A percentile compares a stretch with the other conserved stretches of the same genome.
phyloP scores from a whole-genome alignment of 352 stramenopile species.

The Phytophthora cryptogea region DNA sequence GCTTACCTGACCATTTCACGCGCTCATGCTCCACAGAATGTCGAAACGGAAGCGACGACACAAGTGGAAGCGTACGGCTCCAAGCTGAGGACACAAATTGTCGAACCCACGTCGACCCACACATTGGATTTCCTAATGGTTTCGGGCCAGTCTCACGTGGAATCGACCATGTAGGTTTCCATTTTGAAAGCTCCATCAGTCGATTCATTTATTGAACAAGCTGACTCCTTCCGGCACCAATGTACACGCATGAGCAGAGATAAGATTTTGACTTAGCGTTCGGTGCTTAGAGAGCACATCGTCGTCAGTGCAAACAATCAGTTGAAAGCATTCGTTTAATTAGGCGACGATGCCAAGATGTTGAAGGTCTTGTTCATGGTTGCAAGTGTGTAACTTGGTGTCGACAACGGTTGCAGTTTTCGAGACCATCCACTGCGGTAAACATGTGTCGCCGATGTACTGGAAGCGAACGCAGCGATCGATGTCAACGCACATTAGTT shows the following conservation, averaged over 20 bases:
- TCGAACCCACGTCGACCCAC: constrained; percentile 27
- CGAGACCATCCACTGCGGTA: neutral
- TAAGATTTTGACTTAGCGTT: neutral
- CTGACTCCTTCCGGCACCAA: constrained; percentile 16
- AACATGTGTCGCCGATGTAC: neutral
- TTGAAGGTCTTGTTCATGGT: neutral
- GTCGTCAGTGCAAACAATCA: neutral
- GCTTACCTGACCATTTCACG: neutral
- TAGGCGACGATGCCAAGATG: constrained; percentile 8
- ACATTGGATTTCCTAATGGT: constrained; percentile 25
- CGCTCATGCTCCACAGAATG: constrained; percentile 15
- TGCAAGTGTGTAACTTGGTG: constrained; percentile 5
- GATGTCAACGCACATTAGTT: constrained; percentile 34
- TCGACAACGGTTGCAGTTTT: neutral
- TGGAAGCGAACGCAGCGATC: constrained; percentile 6
- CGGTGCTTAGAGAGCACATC: constrained; percentile 7
- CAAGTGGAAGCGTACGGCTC: constrained; percentile 14
- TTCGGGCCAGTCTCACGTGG: constrained; percentile 10
- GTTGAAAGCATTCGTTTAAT: constrained; percentile 1
- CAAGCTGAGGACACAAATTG: constrained; percentile 1
- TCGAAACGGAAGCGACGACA: constrained; percentile 23
- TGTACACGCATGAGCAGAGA: neutral
- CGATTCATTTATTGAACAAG: constrained; percentile 10
- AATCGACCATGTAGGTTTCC: constrained; percentile 12
- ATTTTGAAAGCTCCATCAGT: neutral